phyloP scores from a whole-genome alignment of 768 basidiomycete species.

The Leucosporidium creatinivorum region DNA sequence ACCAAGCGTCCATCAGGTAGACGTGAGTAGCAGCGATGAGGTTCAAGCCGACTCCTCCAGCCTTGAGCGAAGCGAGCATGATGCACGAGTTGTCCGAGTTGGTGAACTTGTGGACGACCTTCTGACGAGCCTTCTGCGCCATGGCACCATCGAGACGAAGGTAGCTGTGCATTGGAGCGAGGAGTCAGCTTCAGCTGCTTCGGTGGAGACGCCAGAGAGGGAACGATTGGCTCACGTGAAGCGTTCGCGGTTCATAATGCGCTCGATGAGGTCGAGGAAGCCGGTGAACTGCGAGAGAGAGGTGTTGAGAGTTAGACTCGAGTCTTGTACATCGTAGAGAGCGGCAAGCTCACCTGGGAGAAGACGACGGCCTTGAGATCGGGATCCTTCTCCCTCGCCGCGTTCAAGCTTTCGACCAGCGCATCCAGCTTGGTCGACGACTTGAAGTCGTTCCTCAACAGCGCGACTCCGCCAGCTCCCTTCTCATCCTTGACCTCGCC shows the following conservation, averaged over 20 bases:
- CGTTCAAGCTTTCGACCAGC: constrained; percentile 63
- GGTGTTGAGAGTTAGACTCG: neutral
- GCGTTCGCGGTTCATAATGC: constrained; percentile 59
- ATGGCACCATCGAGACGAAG: constrained; percentile 88
- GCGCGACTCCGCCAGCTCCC: constrained; percentile 44
- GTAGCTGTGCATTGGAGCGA: constrained; percentile 15
- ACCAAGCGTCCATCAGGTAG: constrained; percentile 34
- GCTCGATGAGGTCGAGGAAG: constrained; percentile 74
- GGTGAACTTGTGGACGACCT: constrained; percentile 65
- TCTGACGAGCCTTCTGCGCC: constrained; percentile 71
- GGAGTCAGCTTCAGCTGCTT: neutral
- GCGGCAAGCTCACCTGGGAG: constrained; percentile 44
- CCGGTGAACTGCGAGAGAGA: constrained; percentile 65
- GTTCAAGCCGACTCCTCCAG: constrained; percentile 57
- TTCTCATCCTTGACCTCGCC: neutral
- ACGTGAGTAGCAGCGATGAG: constrained; percentile 9
- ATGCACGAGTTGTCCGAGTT: constrained; percentile 21
- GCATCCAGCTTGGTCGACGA: constrained; percentile 89
- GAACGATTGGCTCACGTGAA: constrained; percentile 47
- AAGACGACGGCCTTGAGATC: constrained; percentile 73
- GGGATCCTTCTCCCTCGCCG: constrained; percentile 52
- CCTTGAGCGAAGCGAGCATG: constrained; percentile 54
- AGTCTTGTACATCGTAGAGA: neutral
- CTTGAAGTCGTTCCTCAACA: constrained; percentile 74
- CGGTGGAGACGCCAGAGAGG: too few relatives aligned